Percentiles rank a stretch among this genome's conserved stretches.
phyloP scores from a whole-genome alignment of 2,329 filamentous ascomycete genomes.

The Monilinia polystroma region DNA sequence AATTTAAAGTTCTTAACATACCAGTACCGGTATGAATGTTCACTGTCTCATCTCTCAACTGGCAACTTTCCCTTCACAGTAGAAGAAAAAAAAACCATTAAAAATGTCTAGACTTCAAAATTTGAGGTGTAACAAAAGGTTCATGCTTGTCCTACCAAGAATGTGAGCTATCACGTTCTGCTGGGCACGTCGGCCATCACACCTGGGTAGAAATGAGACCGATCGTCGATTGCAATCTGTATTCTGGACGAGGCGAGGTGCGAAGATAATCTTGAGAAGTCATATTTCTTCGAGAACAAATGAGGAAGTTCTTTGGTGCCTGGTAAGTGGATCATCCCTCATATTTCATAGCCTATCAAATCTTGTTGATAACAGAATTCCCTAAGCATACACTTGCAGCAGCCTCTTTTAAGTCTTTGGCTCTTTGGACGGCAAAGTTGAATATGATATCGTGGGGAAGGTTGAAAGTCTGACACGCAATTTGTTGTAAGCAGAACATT shows the following conservation, averaged over 20 bases:
- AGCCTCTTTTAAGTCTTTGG: not conserved
- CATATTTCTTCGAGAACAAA: constrained; percentile 19
- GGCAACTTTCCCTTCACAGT: too few species aligned
- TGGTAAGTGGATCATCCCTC: constrained; percentile 7
- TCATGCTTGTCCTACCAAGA: not conserved
- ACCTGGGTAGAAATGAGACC: constrained; percentile 14
- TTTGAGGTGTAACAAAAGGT: not conserved
- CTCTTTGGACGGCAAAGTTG: constrained; percentile 3
- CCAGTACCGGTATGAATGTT: not conserved
- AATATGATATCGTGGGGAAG: constrained; percentile 21
- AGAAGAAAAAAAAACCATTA: not conserved
- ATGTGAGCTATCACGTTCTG: constrained; percentile 17
- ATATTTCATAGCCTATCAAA: constrained; percentile 16
- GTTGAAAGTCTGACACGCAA: constrained; percentile 12
- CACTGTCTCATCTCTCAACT: constrained; percentile 3
- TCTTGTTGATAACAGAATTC: constrained; percentile 18
- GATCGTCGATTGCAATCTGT: not conserved
- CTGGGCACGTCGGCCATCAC: constrained; percentile 1
- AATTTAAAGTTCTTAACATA: constrained; percentile 3
- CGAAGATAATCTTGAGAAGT: constrained; percentile 5
- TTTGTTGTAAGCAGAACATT: constrained; percentile 15
- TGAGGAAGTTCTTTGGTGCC: constrained; percentile 11
- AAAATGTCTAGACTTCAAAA: not conserved
- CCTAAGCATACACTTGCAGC: constrained; percentile 21
- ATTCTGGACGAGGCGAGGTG: constrained; percentile 4